Conservation (phyloP, 305 asterid genomes). For the Rubia balearica region DNA sequence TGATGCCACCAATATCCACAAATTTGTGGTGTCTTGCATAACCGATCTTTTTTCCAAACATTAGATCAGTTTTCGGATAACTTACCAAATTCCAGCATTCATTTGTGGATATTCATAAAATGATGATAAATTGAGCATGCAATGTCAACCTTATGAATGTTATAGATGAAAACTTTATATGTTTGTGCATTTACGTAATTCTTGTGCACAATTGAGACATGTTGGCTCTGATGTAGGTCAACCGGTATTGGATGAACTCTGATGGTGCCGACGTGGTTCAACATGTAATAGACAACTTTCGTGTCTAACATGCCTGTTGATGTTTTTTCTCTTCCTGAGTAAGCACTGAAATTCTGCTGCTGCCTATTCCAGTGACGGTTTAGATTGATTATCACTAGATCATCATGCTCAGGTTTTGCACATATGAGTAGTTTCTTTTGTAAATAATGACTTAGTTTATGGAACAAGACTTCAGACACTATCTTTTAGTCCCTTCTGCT, state of each 20-base stretch:
- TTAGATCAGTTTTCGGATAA: background rate
- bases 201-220: constrained; percentile 1
- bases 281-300: constrained; percentile 81
- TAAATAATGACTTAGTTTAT: constrained; percentile 8
- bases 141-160: background rate
- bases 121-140: background rate
- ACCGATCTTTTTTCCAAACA: background rate
- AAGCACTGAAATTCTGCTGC: background rate
- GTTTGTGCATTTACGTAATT: background rate
- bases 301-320: constrained; percentile 27
- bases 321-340: background rate
- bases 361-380: constrained; percentile 3
- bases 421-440: constrained; percentile 5
- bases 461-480: background rate
- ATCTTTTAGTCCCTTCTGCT: background rate
- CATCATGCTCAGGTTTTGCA: constrained; percentile 5
- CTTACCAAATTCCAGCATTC: background rate
- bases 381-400: background rate
- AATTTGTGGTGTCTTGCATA: background rate
- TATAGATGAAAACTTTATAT: background rate
- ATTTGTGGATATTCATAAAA: background rate
- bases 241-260: constrained; percentile 83
- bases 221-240: constrained; percentile 41
- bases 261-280: constrained; percentile 89
- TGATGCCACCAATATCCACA: background rate